A percentile compares a stretch with the other conserved stretches of the same genome.
Conservation (phyloP, 2,329 filamentous ascomycete species). For the Exophiala phaeomuriformis region DNA sequence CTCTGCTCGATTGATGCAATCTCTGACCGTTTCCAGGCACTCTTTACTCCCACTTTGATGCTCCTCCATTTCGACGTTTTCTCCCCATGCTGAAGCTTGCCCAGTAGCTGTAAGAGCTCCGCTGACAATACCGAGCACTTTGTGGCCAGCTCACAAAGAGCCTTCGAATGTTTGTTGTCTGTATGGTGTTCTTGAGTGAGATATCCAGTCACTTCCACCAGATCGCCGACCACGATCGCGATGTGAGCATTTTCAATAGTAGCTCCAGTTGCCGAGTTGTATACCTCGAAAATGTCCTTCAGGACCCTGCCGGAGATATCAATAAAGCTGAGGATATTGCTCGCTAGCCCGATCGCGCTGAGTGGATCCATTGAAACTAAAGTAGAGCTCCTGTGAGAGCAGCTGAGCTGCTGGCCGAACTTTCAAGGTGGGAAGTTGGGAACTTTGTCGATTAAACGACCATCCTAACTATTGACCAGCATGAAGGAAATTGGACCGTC, state of each 20-base stretch:
- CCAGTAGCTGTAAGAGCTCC: neutral
- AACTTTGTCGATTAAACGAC: too few species aligned
- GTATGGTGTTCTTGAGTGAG: neutral
- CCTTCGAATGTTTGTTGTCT: neutral
- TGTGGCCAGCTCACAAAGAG: neutral
- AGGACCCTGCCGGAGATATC: neutral
- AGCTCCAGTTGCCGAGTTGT: neutral
- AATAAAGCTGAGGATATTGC: conserved; percentile 2
- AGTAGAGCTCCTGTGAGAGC: too few species aligned
- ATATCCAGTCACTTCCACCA: neutral
- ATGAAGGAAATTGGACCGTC: too few species aligned
- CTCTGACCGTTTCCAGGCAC: neutral
- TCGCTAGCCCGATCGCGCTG: neutral
- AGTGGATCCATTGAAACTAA: neutral
- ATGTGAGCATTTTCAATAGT: neutral
- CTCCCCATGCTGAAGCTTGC: neutral
- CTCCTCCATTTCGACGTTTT: neutral
- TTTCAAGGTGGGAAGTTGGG: neutral
- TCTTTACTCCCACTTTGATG: neutral
- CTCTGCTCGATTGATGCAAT: neutral
- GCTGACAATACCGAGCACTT: neutral
- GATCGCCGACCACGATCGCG: neutral
- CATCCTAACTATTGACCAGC: too few species aligned
- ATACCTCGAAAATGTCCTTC: neutral
- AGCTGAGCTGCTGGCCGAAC: neutral